Evolutionary conservation across 1,139 yeast genomes (phyloP).

Genomic region (Hemisphaericaspora subhashii): DNA sequence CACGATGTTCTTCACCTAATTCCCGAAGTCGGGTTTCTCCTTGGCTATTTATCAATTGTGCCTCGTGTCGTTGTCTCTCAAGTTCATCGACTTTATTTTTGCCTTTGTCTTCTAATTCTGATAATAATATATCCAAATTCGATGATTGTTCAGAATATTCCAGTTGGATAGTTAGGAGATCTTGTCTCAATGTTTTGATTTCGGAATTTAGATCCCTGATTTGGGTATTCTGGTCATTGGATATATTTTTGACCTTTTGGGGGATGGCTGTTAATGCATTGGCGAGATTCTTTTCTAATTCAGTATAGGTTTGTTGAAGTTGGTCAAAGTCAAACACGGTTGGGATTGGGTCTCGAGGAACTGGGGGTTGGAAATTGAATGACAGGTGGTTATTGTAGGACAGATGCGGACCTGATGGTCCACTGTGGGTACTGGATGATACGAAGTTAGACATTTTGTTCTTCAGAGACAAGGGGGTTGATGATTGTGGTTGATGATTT

Average conservation of each 20-base stretch:
- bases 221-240: not conserved
- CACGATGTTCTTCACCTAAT: not conserved
- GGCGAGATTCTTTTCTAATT: not conserved
- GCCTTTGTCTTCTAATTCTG: not conserved
- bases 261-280: not conserved
- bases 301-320: not conserved
- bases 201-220: not conserved
- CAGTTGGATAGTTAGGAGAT: not conserved
- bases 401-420: not conserved
- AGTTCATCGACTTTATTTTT: not conserved
- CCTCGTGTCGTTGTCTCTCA: not conserved
- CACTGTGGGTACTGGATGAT: not conserved
- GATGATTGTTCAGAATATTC: not conserved
- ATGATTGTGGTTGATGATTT: too few relatives aligned
- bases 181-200: not conserved
- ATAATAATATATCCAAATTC: not conserved
- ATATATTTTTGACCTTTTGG: not conserved
- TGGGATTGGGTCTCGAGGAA: not conserved
- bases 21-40: not conserved
- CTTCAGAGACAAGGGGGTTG: too few relatives aligned
- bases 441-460: not conserved
- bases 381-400: not conserved
- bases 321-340: not conserved
- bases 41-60: not conserved
- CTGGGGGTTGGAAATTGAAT: too few relatives aligned